Evolutionary conservation across 2,329 filamentous ascomycete species (phyloP).

Genomic region (Zymoseptoria ardabiliae): DNA sequence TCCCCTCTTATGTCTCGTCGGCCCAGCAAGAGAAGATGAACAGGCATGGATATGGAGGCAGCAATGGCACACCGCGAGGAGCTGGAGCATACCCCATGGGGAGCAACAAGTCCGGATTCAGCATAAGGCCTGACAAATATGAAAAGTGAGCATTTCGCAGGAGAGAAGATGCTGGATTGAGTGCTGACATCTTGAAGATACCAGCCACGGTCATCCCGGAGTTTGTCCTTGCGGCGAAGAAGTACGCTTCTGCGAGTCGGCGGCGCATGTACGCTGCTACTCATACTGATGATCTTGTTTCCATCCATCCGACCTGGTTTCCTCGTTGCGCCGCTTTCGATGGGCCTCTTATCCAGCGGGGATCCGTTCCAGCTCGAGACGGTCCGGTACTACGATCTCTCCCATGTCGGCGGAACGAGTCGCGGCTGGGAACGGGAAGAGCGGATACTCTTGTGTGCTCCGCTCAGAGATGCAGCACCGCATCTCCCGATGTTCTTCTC

Average conservation of each 20-base stretch:
- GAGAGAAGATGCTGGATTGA: neutral
- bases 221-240: slow-evolving; percentile 61
- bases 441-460: slow-evolving; percentile 88
- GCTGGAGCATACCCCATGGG: slow-evolving; percentile 31
- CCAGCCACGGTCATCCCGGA: slow-evolving; percentile 59
- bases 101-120: slow-evolving; percentile 51
- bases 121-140: slow-evolving; percentile 84
- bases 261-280: slow-evolving; percentile 47
- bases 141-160: slow-evolving; percentile 26
- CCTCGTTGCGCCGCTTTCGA: slow-evolving; percentile 54
- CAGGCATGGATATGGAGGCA: slow-evolving; percentile 63
- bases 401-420: slow-evolving; percentile 82
- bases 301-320: slow-evolving; percentile 59
- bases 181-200: slow-evolving; percentile 50
- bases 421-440: slow-evolving; percentile 95
- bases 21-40: slow-evolving; percentile 65
- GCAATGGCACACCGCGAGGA: slow-evolving; percentile 57
- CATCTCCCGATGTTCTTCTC: slow-evolving; percentile 98
- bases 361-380: slow-evolving; percentile 81
- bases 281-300: slow-evolving; percentile 65
- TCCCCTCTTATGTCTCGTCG: slow-evolving; percentile 52
- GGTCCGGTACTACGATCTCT: slow-evolving; percentile 92
- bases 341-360: slow-evolving; percentile 59
- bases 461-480: slow-evolving; percentile 81
- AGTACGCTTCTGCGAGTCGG: slow-evolving; percentile 64